A percentile compares a stretch with the other conserved stretches of the same genome.
These are phyloP conservation scores for Ganoderma resinaceum DNA, from an alignment of 1,284 basidiomycete species.

Conservation along the genomic window DNA sequence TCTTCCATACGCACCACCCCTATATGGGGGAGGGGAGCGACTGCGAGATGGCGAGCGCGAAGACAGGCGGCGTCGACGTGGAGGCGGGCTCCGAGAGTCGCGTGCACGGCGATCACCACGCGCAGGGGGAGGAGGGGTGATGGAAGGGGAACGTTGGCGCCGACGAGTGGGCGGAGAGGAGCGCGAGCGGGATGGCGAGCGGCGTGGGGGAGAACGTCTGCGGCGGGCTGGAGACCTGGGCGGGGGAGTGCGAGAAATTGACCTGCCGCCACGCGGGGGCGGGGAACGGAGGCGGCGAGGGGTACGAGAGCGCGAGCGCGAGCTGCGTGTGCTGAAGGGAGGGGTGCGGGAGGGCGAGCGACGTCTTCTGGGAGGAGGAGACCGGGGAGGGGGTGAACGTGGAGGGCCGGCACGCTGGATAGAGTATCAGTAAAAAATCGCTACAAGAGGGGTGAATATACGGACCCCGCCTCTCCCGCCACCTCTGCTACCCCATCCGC, in stretches of 20 bases:
- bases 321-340: conserved; percentile 31
- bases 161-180: conserved; percentile 49
- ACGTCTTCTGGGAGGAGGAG: conserved; percentile 40
- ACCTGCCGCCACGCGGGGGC: conserved; percentile 31
- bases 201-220: conserved; percentile 32
- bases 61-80: conserved; percentile 59
- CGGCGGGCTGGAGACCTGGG: conserved; percentile 30
- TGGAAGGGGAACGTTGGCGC: conserved; percentile 55
- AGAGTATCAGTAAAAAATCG: conserved; percentile 21
- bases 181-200: conserved; percentile 37
- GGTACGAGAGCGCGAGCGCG: conserved; percentile 31
- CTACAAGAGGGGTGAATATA: conserved; percentile 20
- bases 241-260: conserved; percentile 35
- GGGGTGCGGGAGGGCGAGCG: conserved; percentile 41
- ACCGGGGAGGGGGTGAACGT: conserved; percentile 39
- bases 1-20: conserved; percentile 26
- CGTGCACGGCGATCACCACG: conserved; percentile 42
- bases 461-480: conserved; percentile 53
- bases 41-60: conserved; percentile 45
- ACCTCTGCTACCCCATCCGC: conserved; percentile 43
- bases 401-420: conserved; percentile 50
- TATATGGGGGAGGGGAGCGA: conserved; percentile 33
- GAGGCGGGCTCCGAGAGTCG: conserved; percentile 65
- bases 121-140: conserved; percentile 44
- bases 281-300: conserved; percentile 34